Percentiles rank a stretch among this genome's conserved stretches.
These are phyloP conservation scores for Aspergillus nomiae DNA, from an alignment of 2,329 filamentous ascomycete species.

Conservation along the genomic window DNA sequence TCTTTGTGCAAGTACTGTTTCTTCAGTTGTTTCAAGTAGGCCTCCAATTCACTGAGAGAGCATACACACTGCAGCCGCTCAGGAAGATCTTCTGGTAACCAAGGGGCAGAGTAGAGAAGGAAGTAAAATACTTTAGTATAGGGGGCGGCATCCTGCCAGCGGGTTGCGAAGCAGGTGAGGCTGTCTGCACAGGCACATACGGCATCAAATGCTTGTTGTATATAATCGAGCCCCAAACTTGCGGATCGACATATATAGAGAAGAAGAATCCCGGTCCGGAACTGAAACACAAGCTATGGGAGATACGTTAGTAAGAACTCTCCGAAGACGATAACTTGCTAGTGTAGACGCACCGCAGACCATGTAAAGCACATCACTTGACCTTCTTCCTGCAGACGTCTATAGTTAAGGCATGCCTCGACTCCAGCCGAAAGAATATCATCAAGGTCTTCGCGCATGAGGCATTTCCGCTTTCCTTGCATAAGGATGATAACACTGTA, in stretches of 20 bases:
- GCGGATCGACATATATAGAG: constrained; percentile 29
- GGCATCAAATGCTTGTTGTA: constrained; percentile 21
- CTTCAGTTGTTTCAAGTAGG: constrained; percentile 23
- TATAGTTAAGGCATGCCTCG: constrained; percentile 29
- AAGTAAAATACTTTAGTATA: constrained; percentile 26
- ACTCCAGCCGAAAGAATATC: constrained; percentile 28
- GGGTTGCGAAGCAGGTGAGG: constrained; percentile 24
- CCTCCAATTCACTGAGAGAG: constrained; percentile 17
- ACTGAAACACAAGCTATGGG: constrained; percentile 29
- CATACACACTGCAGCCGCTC: not conserved
- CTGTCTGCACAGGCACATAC: constrained; percentile 23
- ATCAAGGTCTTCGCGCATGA: constrained; percentile 26
- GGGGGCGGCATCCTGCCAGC: constrained; percentile 26
- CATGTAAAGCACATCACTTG: constrained; percentile 33
- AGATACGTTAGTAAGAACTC: constrained; percentile 4
- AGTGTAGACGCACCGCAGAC: constrained; percentile 24
- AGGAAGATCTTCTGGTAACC: constrained; percentile 15
- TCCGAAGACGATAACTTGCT: constrained; percentile 9
- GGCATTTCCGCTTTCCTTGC: constrained; percentile 26
- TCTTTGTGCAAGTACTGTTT: constrained; percentile 27
- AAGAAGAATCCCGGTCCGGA: constrained; percentile 28
- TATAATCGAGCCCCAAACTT: constrained; percentile 6
- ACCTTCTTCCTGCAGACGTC: constrained; percentile 29
- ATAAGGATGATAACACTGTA: constrained; percentile 32
- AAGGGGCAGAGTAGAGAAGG: constrained; percentile 12